Conservation (phyloP, 139 green algal species). For the Penium margaritaceum region DNA sequence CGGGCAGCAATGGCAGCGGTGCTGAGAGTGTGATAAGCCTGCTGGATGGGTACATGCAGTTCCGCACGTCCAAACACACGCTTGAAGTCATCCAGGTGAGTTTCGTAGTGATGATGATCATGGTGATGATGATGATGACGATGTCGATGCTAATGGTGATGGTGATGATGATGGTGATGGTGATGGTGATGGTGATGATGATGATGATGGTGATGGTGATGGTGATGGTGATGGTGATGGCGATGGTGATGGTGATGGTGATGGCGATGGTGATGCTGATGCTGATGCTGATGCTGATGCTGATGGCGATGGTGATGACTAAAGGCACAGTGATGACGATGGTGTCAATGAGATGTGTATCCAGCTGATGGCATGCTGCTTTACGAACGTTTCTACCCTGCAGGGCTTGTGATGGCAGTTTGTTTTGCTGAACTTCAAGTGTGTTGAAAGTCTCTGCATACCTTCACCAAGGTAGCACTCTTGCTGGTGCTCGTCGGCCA, state of each 20-base stretch:
- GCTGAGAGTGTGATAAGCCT: background rate
- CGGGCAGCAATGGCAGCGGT: too few species aligned
- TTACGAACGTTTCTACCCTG: background rate
- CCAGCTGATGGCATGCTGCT: background rate
- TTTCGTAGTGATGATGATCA: background rate
- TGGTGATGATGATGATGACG: background rate
- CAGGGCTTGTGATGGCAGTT: background rate
- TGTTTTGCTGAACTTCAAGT: background rate
- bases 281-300: too few species aligned
- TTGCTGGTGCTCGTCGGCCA: background rate
- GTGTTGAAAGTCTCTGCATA: background rate
- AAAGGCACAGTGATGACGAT: background rate
- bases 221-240: too few species aligned
- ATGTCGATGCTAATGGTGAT: background rate
- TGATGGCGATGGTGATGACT: background rate
- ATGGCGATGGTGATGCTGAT: too few species aligned
- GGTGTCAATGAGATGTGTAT: slow-evolving; percentile 2
- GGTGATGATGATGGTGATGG: too few species aligned
- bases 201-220: too few species aligned
- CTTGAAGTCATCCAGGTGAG: slow-evolving; percentile 18
- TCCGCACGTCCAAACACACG: background rate
- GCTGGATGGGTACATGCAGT: slow-evolving; percentile 25
- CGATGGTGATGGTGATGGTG: too few species aligned
- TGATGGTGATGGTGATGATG: too few species aligned
- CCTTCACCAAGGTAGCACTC: background rate